Percentiles rank a stretch among this genome's conserved stretches.
These are phyloP conservation scores for Mercurialis annua DNA, from an alignment of 345 rosid genomes.

Conservation along the genomic window DNA sequence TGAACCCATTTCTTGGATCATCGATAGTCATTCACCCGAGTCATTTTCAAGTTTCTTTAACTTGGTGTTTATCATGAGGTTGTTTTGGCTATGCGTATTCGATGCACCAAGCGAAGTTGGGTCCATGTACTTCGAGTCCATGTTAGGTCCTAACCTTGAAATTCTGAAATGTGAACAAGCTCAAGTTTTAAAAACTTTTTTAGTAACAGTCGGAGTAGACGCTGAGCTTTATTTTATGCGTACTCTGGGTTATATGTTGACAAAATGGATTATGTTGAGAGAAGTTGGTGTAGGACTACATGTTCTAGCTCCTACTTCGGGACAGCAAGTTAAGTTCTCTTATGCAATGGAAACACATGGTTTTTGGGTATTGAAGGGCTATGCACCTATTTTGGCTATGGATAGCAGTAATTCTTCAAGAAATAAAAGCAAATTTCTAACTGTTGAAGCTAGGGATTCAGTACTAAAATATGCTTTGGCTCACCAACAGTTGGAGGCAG, in stretches of 20 bases:
- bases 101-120: constrained; percentile 72
- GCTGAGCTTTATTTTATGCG: constrained; percentile 72
- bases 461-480: constrained; percentile 71
- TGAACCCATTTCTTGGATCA: constrained; percentile 68
- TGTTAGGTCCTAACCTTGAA: constrained; percentile 58
- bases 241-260: constrained; percentile 61
- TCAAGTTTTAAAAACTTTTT: constrained; percentile 61
- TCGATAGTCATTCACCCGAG: constrained; percentile 76
- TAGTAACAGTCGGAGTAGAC: constrained; percentile 61
- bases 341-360: constrained; percentile 80
- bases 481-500: constrained; percentile 77
- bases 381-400: constrained; percentile 61
- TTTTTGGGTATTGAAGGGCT: constrained; percentile 71
- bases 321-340: constrained; percentile 43
- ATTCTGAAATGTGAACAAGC: constrained; percentile 36
- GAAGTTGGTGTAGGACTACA: constrained; percentile 64
- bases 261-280: constrained; percentile 73
- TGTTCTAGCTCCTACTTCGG: constrained; percentile 28
- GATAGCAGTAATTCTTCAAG: constrained; percentile 31
- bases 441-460: constrained; percentile 51
- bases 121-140: constrained; percentile 56
- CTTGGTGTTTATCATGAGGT: constrained; percentile 55
- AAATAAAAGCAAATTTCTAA: constrained; percentile 31
- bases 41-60: constrained; percentile 70
- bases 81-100: constrained; percentile 69